Base-by-base conservation (phyloP, 768 basidiomycete genomes). In the Hygrophorus russula region DNA sequence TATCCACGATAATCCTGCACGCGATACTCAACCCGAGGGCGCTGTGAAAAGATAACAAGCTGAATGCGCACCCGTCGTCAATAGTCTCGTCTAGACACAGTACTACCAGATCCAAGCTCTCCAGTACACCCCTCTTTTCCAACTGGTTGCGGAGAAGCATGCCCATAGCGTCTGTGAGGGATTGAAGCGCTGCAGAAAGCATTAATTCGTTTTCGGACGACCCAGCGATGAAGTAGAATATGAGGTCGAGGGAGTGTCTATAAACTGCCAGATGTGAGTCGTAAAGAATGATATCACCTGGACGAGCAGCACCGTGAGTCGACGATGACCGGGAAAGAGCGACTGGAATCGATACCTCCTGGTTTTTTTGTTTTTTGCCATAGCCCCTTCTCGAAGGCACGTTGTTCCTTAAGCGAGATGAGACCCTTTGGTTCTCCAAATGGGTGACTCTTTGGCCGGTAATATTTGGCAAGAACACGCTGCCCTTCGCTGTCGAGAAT, bases 331-430 rank as follows among this genome's bases (percentile, higher is more conserved):
- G 59, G 61, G 94, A n/a, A n/a, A n/a, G n/a, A n/a, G n/a, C n/a
- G n/a, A n/a, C n/a, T n/a, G n/a, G n/a, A n/a, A n/a, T n/a, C n/a
- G n/a, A n/a, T n/a, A n/a, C 93, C 89, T 64, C 86, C 86, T 10
- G 86, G 71, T 59, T 93, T 89, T 65, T 91, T 91, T 0, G 94
- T 96, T 66, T 99, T 99, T 53, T 88, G 82, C 75, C 81, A 94
- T 28, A 98, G 68, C 0, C 85, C 85, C 68, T 96, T 94, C 69
- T 99, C 96, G 58, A 97, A 97, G 7, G 81, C 76, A 42, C 87
- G 82, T 60, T 96, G 94, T 56, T 99, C 94, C 61, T 97, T 98
- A 52, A 90, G 59, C 4, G 77, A 76, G 11, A 69, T 63, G 19
- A 84, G 67, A 37, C 74, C 69, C 53, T 82, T 83, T 46, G 67